Evolutionary conservation across 2,329 filamentous ascomycete genomes (phyloP).

Genomic region (Geosmithia flava): DNA sequence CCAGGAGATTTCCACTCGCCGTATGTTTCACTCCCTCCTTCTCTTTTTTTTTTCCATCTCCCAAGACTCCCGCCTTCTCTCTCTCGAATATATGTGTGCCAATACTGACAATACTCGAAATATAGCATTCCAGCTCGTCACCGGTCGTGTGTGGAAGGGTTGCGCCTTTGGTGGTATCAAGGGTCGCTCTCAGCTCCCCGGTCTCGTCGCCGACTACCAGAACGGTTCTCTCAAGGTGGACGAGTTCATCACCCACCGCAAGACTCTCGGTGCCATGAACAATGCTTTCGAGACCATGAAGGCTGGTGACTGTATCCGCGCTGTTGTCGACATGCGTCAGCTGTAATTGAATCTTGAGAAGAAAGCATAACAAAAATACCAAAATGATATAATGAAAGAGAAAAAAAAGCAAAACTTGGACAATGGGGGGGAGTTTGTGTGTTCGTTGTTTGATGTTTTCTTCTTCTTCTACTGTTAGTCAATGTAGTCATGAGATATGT

Average conservation of each 20-base stretch:
- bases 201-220: constrained; percentile 82
- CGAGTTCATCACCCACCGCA: constrained; percentile 97
- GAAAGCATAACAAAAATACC: neutral
- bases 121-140: constrained; percentile 93
- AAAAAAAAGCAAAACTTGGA: neutral
- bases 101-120: neutral
- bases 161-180: constrained; percentile 98
- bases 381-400: neutral
- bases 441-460: neutral
- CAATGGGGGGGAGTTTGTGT: neutral
- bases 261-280: constrained; percentile 75
- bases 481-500: too few relatives aligned
- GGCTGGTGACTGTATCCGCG: constrained; percentile 90
- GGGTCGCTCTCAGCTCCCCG: constrained; percentile 82
- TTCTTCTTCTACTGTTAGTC: too few relatives aligned
- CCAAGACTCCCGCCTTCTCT: too few relatives aligned
- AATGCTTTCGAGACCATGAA: constrained; percentile 89
- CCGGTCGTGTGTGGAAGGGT: constrained; percentile 93
- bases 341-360: constrained; percentile 7
- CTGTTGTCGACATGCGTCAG: constrained; percentile 61
- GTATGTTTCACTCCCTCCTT: constrained; percentile 43
- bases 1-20: constrained; percentile 87
- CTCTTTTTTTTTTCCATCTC: neutral
- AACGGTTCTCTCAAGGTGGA: constrained; percentile 89
- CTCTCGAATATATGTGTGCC: too few relatives aligned